Evolutionary conservation across 768 basidiomycete genomes (phyloP), one percentile per base, ranked within the genome.

Genomic region (Termitomyces sp.): DNA sequence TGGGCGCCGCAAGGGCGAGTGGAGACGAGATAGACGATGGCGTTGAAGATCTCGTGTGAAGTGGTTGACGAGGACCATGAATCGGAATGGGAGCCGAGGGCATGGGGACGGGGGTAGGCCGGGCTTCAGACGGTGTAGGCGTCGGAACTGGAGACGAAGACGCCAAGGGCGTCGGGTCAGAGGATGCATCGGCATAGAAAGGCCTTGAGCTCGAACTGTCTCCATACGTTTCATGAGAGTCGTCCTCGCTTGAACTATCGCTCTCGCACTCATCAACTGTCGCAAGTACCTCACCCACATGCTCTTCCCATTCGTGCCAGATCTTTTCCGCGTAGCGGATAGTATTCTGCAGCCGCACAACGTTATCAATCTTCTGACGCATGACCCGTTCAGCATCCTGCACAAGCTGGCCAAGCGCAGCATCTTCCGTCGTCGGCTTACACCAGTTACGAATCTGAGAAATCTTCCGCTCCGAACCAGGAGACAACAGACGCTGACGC

Each of bases 321-420:
- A 97, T 91, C 76, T 95, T 96, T 77, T 98, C 97, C 43, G 94
- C 88, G 72, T 98, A 98, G 56, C 92, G 82, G 65, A 99, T 95
- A 20, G 95, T 98, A 69, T 96, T 97, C 73, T 96, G 93, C 86
- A 99, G 87, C 41, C 97, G 87, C 62, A 93, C 90, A 51, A 98
- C 92, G 64, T 89, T 94, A 71, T 95, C 95, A 63, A 95, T 84
- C 79, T 99, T 99, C 73, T 92, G 88, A 35, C 92, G 81, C 82
- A 95, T 91, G 52, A 95, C 81, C 38, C 91, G 85, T 64, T 95
- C 94, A 8, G 88, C 88, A 68, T 98, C 95, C 65, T 91, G 85
- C 55, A 91, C 81, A 23, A 99, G 82, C 66, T 93, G 86, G 3
- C 82, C 76, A 55, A 98, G 78, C 0, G 93, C 96, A 3, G 85